A percentile compares a stretch with the other conserved stretches of the same genome.
phyloP scores from a whole-genome alignment of 2,329 filamentous ascomycete species.

The Niveomyces coronatus region DNA sequence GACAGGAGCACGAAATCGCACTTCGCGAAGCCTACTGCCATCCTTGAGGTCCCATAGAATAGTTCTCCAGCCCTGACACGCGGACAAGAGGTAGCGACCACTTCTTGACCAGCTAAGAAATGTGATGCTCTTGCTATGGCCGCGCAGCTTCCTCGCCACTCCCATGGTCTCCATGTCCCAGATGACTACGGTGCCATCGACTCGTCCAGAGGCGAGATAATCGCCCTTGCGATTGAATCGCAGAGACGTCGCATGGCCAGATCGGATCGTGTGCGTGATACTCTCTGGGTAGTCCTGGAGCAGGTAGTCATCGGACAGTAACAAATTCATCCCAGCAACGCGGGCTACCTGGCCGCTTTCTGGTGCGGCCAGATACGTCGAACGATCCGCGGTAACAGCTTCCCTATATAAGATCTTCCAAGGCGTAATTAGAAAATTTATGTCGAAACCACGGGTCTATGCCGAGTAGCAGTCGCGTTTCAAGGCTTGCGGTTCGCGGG shows the following conservation, averaged over 20 bases:
- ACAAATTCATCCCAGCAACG: slow-evolving; percentile 40
- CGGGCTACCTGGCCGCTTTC: not conserved
- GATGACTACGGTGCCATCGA: slow-evolving; percentile 88
- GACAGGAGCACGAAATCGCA: slow-evolving; percentile 84
- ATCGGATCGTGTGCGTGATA: slow-evolving; percentile 76
- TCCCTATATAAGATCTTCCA: too few species aligned
- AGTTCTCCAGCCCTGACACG: slow-evolving; percentile 92
- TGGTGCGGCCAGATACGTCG: not conserved
- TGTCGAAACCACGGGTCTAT: too few species aligned
- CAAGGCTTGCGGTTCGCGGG: slow-evolving; percentile 1
- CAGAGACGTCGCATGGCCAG: slow-evolving; percentile 53
- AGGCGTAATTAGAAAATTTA: too few species aligned
- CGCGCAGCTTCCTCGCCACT: slow-evolving; percentile 84
- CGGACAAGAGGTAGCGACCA: slow-evolving; percentile 82
- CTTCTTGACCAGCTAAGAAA: slow-evolving; percentile 91
- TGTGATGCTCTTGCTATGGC: slow-evolving; percentile 88
- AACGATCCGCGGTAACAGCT: too few species aligned
- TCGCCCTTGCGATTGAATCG: slow-evolving; percentile 94
- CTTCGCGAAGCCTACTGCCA: slow-evolving; percentile 63
- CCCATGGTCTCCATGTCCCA: slow-evolving; percentile 98
- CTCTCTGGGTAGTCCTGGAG: slow-evolving; percentile 81
- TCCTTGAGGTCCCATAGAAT: slow-evolving; percentile 84
- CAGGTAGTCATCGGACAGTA: slow-evolving; percentile 53
- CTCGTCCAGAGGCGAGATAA: slow-evolving; percentile 85
- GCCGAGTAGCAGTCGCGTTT: too few species aligned